Evolutionary conservation across 2,329 filamentous ascomycete species (phyloP).

Genomic region (Aureobasidium sp.): DNA sequence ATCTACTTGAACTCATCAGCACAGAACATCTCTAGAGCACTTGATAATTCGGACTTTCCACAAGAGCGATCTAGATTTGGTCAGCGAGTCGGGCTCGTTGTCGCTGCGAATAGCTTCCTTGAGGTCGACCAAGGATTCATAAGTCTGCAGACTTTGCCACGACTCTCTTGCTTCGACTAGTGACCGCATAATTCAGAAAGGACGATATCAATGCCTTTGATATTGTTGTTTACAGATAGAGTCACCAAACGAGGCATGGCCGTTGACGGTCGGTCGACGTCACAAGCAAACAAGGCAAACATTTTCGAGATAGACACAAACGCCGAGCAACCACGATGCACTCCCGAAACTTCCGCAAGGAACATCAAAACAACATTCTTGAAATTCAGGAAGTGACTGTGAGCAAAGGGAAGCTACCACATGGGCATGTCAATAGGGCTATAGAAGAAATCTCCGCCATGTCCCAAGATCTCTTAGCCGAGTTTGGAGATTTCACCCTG

Average conservation of each 20-base stretch:
- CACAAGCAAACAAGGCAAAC: conserved; percentile 11
- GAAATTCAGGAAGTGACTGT: not conserved
- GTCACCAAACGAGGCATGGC: not conserved
- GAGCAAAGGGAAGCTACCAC: no score
- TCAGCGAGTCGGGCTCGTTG: conserved; percentile 16
- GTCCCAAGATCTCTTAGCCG: conserved; percentile 49
- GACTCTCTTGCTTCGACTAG: conserved; percentile 25
- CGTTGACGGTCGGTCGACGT: conserved; percentile 4
- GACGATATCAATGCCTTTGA: not conserved
- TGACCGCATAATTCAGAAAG: conserved; percentile 24
- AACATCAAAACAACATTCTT: not conserved
- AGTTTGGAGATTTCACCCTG: conserved; percentile 34
- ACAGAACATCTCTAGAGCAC: no score
- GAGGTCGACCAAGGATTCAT: conserved; percentile 24
- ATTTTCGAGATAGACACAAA: conserved; percentile 2
- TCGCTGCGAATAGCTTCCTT: conserved; percentile 24
- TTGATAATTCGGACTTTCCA: conserved; percentile 63
- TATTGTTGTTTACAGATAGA: conserved; percentile 3
- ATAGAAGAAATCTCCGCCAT: conserved; percentile 26
- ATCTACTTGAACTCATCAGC: conserved; percentile 43
- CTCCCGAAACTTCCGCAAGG: not conserved
- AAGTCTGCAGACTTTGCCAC: conserved; percentile 28
- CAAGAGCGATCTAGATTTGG: conserved; percentile 61
- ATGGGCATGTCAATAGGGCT: not conserved
- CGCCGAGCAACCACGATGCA: not conserved